phyloP scores from a whole-genome alignment of 768 basidiomycete species.

The Paxillus ammoniavirescens region DNA sequence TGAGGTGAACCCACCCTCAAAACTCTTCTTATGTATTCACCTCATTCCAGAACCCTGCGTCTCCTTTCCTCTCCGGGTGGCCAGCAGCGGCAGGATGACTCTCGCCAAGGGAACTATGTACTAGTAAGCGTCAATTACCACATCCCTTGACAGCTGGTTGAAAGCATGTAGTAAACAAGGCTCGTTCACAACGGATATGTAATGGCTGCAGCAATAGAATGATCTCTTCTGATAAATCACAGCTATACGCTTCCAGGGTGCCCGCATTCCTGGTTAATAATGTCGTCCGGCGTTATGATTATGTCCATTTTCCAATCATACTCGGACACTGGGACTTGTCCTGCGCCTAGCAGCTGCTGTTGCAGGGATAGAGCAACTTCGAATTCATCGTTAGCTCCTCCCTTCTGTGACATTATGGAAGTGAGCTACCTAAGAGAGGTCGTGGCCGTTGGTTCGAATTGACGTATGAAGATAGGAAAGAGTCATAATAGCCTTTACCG shows the following conservation, averaged over 20 bases:
- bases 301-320: constrained; percentile 66
- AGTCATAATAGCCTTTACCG: constrained; percentile 83
- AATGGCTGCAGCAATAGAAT: constrained; percentile 14
- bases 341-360: constrained; percentile 58
- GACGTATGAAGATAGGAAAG: constrained; percentile 60
- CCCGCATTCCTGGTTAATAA: constrained; percentile 21
- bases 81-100: constrained; percentile 8
- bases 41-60: constrained; percentile 35
- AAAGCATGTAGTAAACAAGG: constrained; percentile 11
- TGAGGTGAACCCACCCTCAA: constrained; percentile 27
- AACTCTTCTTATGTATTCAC: constrained; percentile 11
- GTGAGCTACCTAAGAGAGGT: constrained; percentile 57
- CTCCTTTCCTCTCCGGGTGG: constrained; percentile 38
- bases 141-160: constrained; percentile 4
- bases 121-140: constrained; percentile 27
- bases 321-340: constrained; percentile 50
- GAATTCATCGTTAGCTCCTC: constrained; percentile 13
- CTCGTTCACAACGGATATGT: constrained; percentile 25
- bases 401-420: constrained; percentile 8
- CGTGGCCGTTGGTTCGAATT: constrained; percentile 36
- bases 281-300: constrained; percentile 49
- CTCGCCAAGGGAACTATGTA: constrained; percentile 22
- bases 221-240: constrained; percentile 11
- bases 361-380: constrained; percentile 64
- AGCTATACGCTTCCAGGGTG: constrained; percentile 20